A percentile compares a stretch with the other conserved stretches of the same genome.
These are phyloP conservation scores for Komagataella pseudopastoris DNA, from an alignment of 805 yeast genomes.

Conservation along the genomic window DNA sequence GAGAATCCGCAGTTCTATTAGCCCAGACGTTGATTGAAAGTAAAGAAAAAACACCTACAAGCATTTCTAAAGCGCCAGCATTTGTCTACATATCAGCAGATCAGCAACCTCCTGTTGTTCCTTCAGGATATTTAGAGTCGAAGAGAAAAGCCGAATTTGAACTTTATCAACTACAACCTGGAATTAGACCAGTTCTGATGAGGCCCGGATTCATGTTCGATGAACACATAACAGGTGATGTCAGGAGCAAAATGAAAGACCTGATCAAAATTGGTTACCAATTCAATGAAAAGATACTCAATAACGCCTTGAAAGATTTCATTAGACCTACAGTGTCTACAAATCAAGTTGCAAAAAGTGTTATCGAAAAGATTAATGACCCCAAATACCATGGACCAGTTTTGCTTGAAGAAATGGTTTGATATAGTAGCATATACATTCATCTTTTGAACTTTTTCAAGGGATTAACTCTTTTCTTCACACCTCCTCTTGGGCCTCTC, in stretches of 20 bases:
- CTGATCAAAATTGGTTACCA: slow-evolving; percentile 28
- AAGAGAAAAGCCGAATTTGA: slow-evolving; percentile 69
- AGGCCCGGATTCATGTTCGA: slow-evolving; percentile 84
- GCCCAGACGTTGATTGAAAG: slow-evolving; percentile 36
- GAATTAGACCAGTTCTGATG: slow-evolving; percentile 48
- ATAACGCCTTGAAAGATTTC: slow-evolving; percentile 29
- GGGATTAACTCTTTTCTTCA: slow-evolving; percentile 34
- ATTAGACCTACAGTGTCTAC: slow-evolving; percentile 55
- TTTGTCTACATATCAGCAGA: slow-evolving; percentile 81
- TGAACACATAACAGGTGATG: slow-evolving; percentile 16
- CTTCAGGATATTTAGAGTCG: slow-evolving; percentile 57
- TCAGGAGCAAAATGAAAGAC: slow-evolving; percentile 26
- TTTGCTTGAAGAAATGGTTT: slow-evolving; percentile 33
- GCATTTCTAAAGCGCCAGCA: slow-evolving; percentile 8
- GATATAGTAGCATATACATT: neutral
- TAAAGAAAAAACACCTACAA: slow-evolving; percentile 4
- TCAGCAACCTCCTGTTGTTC: slow-evolving; percentile 50
- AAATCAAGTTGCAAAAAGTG: slow-evolving; percentile 49
- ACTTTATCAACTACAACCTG: slow-evolving; percentile 22
- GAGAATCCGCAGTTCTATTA: slow-evolving; percentile 51
- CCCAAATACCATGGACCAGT: slow-evolving; percentile 42
- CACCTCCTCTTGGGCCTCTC: slow-evolving; percentile 14
- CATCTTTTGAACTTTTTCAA: slow-evolving; percentile 26
- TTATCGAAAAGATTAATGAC: slow-evolving; percentile 41
- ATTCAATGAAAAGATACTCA: slow-evolving; percentile 27